A percentile compares a stretch with the other conserved stretches of the same genome.
Conservation (phyloP, 75 land plant species). For the Cupressus sempervirens region DNA sequence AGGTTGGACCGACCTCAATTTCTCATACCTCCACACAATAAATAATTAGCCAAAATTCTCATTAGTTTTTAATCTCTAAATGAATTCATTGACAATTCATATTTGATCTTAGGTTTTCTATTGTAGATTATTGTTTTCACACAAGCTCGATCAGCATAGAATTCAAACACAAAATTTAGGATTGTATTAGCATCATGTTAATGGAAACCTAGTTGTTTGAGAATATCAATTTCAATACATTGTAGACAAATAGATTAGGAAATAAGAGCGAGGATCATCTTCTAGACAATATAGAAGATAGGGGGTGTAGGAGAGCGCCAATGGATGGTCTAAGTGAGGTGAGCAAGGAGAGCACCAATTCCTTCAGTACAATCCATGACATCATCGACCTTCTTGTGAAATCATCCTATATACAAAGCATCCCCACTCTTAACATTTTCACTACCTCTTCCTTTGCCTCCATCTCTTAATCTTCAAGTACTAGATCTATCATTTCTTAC, state of each 20-base stretch:
- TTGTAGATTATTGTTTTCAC: not conserved
- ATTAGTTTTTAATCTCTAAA: not conserved
- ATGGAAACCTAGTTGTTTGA: not conserved
- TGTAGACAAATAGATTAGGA: no score
- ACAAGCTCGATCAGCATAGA: not conserved
- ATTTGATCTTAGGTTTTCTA: not conserved
- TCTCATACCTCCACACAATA: constrained; percentile 64
- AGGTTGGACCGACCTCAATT: constrained; percentile 32
- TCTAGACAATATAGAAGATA: not conserved
- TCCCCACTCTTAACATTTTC: constrained; percentile 3
- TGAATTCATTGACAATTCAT: not conserved
- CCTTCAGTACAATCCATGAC: constrained; percentile 13
- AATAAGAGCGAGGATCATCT: not conserved
- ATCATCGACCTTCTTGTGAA: constrained; percentile 10
- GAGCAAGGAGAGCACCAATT: not conserved
- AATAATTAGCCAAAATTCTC: constrained; percentile 52
- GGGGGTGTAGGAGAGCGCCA: not conserved
- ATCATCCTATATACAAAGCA: constrained; percentile 20
- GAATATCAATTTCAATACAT: no score
- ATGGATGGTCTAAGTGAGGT: not conserved
- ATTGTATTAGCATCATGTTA: not conserved
- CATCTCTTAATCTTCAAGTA: not conserved
- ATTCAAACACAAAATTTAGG: not conserved
- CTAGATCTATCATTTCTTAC: constrained; percentile 6
- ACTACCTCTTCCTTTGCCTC: constrained; percentile 3